Evolutionary conservation across 805 yeast genomes (phyloP), one percentile per base, ranked within the genome.

Genomic region (Candida maris): DNA sequence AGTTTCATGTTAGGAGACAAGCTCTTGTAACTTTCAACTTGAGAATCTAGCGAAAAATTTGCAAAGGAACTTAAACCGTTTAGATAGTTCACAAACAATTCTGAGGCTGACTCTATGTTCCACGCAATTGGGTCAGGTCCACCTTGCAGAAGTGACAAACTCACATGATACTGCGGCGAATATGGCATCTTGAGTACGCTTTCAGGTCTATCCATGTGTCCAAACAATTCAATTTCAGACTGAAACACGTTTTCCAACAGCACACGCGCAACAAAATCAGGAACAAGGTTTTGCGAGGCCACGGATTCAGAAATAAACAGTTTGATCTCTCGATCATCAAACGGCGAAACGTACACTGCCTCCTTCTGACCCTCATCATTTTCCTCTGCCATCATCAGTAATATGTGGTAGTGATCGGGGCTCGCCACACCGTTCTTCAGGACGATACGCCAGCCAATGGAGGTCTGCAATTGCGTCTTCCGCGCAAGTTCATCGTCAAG

Each of bases 21-120:
- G 21, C 54, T 55, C 12, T 85, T 77, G 54, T 76, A 85, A 57
- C 82, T 82, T 42, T 81, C 83, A 24, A 85, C 71, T 56, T 86
- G 94, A 2, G 94, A 70, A 48, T 85, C 91, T 17, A 89, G 67
- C 4, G 89, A 75, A 53, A 91, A 78, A 48, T 83, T 80, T 21
- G 87, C 74, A 44, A 76, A 70, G 23, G 73, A 71, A 6, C 68
- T 54, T 35, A 89, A 62, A 18, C 67, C 59, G 1, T 63, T 48
- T 33, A 85, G 62, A 19, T 85, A 70, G 1, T 86, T 83, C 2
- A 65, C 52, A 46, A 87, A 76, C 39, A 42, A 50, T n/a, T 67
- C 53, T 8, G 81, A 48, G 4, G 83, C 73, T 1, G 60, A 41
- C 10, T 73, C 79, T 30, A 85, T 75, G 23, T 84, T 85, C 96